Base-by-base conservation (phyloP, 306 rosid genomes). In the Lithocarpus polystachyus region DNA sequence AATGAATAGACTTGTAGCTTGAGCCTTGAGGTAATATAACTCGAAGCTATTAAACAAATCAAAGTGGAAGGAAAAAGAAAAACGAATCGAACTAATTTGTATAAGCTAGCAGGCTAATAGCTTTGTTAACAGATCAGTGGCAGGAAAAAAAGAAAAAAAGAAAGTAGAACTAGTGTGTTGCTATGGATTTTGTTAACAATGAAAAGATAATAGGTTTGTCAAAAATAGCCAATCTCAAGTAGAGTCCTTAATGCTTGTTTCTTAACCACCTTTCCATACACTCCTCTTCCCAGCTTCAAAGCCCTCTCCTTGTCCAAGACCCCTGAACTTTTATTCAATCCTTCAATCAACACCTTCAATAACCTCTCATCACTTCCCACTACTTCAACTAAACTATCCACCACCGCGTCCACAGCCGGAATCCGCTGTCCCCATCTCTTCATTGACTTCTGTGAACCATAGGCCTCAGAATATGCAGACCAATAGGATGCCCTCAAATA, bases 351-450 rank as follows among this genome's bases (percentile, higher is more conserved):
- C 19, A 89, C 78, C 88, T 80, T 92, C 55, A 89, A 84, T 24
- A 91, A 62, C 81, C 99, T 89, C 71, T 91, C 96, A 59, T 95
- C 93, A 12, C 98, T 87, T 48, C 99, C 98, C 35, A 88, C 87
- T 2, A 84, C 90, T 17, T 90, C 94, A 3, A 29, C 82, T 19
- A 95, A 56, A 51, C 96, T 90, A 40, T 91, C 89, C 70, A 84
- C 86, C 81, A 80, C 93, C 0, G 60, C 75, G 11, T 87, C 91
- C 70, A 67, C 18, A 0, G 86, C 82, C 0, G 91, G 97, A 81
- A 92, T 87, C 67, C 88, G 68, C 67, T 93, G 84, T n/a, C 93
- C 93, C 98, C 97, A 92, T 68, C 87, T 88, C 79, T 84, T 88
- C 88, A 88, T 80, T 3, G 67, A 67, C 82, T 88, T 92, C 26